A percentile compares a stretch with the other conserved stretches of the same genome.
phyloP scores from a whole-genome alignment of 495 filamentous ascomycete species.

The Lasiosphaeria miniovina region DNA sequence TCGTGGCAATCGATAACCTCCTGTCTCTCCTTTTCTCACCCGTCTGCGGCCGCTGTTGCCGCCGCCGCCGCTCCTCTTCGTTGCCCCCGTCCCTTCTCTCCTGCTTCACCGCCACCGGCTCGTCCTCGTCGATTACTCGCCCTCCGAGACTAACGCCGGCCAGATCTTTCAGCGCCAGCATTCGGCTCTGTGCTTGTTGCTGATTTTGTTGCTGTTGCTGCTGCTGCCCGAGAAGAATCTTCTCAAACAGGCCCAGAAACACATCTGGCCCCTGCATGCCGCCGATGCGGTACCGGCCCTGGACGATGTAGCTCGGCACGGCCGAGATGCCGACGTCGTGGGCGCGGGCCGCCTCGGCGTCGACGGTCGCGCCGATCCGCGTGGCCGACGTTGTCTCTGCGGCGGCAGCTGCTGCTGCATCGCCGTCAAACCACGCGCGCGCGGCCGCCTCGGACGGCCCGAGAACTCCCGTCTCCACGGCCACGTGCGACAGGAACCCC shows the following conservation, averaged over 20 bases:
- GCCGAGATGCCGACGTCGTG: conserved; percentile 47
- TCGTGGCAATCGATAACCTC: no score
- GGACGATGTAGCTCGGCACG: conserved; percentile 73
- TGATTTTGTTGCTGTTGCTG: no score
- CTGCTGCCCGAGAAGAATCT: conserved; percentile 7
- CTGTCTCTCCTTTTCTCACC: no score
- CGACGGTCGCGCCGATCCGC: conserved; percentile 15
- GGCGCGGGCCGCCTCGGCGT: conserved; percentile 40
- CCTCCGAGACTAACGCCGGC: no score
- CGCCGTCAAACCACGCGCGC: conserved; percentile 56
- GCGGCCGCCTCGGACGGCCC: conserved; percentile 51
- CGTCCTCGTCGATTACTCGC: no score
- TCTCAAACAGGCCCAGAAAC: conserved; percentile 44
- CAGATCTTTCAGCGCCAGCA: no score
- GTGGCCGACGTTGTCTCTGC: background rate
- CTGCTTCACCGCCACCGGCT: no score
- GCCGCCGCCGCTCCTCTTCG: no score
- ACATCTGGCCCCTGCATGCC: conserved; percentile 59
- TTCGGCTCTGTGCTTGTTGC: no score
- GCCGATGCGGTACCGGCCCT: conserved; percentile 63
- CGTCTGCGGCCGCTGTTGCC: no score
- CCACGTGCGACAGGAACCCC: conserved; percentile 55
- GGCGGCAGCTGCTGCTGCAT: conserved; percentile 24
- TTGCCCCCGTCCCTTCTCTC: no score
- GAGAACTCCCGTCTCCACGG: conserved; percentile 48